phyloP scores from a whole-genome alignment of 2,329 filamentous ascomycete species.

The Aquanectria penicillioides region DNA sequence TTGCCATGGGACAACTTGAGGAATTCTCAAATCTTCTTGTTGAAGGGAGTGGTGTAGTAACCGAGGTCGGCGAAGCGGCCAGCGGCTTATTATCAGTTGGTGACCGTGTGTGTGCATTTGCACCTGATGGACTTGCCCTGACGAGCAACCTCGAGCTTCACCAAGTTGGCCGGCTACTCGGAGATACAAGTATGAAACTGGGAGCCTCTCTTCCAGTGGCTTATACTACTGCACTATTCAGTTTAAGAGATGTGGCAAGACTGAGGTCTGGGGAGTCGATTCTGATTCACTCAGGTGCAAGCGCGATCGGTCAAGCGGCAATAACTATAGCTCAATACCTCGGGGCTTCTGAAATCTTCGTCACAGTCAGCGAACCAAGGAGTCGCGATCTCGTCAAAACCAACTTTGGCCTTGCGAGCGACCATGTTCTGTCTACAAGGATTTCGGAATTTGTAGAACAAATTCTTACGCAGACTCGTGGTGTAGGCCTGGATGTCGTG shows the following conservation, averaged over 20 bases:
- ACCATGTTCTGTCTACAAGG: not conserved
- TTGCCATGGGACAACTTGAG: not conserved
- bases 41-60: not conserved
- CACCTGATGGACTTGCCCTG: not conserved
- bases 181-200: not conserved
- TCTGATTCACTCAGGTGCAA: not conserved
- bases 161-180: not conserved
- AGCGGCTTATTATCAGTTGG: not conserved
- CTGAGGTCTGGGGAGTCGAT: not conserved
- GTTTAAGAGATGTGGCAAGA: not conserved
- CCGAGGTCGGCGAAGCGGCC: not conserved
- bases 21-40: not conserved
- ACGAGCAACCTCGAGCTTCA: not conserved
- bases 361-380: not conserved
- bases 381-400: not conserved
- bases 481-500: not conserved
- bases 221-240: not conserved
- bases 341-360: not conserved
- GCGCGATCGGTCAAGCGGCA: not conserved
- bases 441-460: not conserved
- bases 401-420: not conserved
- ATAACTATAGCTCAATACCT: not conserved
- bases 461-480: not conserved
- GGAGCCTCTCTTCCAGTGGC: not conserved
- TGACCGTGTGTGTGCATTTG: not conserved